Conservation (phyloP, 2,329 filamentous ascomycete genomes). For the Thermoascus crustaceus region DNA sequence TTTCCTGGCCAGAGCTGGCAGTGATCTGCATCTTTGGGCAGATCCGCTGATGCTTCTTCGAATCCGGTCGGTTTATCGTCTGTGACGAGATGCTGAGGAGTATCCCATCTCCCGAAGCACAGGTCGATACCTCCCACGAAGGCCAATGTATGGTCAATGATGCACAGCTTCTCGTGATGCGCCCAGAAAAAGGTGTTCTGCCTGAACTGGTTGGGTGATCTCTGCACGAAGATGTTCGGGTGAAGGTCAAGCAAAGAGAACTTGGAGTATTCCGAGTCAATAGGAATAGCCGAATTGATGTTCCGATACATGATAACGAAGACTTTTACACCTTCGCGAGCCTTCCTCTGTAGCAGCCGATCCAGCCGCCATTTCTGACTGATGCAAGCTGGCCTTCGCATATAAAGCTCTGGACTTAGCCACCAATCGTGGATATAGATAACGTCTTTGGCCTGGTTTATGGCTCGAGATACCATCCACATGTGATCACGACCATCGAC, state of each 20-base stretch:
- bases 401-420: constrained; percentile 91
- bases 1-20: constrained; percentile 96
- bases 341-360: constrained; percentile 84
- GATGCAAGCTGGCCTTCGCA: constrained; percentile 86
- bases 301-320: constrained; percentile 98
- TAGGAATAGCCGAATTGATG: constrained; percentile 92
- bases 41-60: constrained; percentile 63
- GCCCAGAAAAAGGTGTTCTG: constrained; percentile 99
- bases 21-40: constrained; percentile 78
- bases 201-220: constrained; percentile 94
- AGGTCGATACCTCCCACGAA: constrained; percentile 94
- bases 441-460: constrained; percentile 94
- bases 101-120: constrained; percentile 96
- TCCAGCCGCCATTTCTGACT: constrained; percentile 98
- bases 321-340: constrained; percentile 89
- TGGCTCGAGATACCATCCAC: constrained; percentile 97
- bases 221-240: constrained; percentile 90
- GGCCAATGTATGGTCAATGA: constrained; percentile 91
- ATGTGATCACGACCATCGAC: constrained; percentile 97
- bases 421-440: constrained; percentile 99
- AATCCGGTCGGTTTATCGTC: constrained; percentile 96
- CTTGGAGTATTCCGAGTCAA: constrained; percentile 97
- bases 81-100: constrained; percentile 78
- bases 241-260: constrained; percentile 91
- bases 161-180: constrained; percentile 95